Evolutionary conservation across 2,329 filamentous ascomycete genomes (phyloP).

Genomic region (Zopfia rhizophila): DNA sequence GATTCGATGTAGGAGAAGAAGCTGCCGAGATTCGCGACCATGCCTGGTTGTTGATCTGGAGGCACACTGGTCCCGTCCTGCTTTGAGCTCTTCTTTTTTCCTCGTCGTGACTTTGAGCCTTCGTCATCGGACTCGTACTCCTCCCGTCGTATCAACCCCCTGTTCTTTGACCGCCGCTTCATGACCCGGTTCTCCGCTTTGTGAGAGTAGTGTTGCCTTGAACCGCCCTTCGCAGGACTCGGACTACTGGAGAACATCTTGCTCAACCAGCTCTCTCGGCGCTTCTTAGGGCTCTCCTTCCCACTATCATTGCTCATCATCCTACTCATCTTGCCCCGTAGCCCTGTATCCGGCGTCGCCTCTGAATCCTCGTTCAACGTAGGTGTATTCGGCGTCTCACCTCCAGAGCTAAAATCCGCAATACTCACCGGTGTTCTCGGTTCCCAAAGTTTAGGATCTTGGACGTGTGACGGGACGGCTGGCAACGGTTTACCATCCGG

Average conservation of each 20-base stretch:
- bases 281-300: slow-evolving; percentile 47
- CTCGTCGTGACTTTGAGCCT: slow-evolving; percentile 3
- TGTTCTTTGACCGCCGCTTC: slow-evolving; percentile 48
- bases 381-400: slow-evolving; percentile 61
- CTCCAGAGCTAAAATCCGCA: slow-evolving; percentile 58
- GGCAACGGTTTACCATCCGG: slow-evolving; percentile 54
- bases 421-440: slow-evolving; percentile 49
- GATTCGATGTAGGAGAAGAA: slow-evolving; percentile 71
- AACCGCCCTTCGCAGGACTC: slow-evolving; percentile 54
- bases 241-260: slow-evolving; percentile 37
- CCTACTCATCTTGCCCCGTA: slow-evolving; percentile 40
- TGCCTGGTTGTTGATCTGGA: slow-evolving; percentile 24
- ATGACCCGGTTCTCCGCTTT: slow-evolving; percentile 52
- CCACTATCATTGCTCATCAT: slow-evolving; percentile 34
- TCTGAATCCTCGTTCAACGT: slow-evolving; percentile 54
- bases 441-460: slow-evolving; percentile 47
- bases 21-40: slow-evolving; percentile 51
- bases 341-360: slow-evolving; percentile 53
- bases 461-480: slow-evolving; percentile 44
- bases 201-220: slow-evolving; percentile 45
- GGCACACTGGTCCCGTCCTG: too few species aligned
- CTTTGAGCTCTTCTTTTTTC: slow-evolving; percentile 19
- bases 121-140: slow-evolving; percentile 42
- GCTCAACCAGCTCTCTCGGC: slow-evolving; percentile 40
- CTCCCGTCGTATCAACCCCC: slow-evolving; percentile 23